A percentile compares a stretch with the other conserved stretches of the same genome.
Conservation (phyloP, 2,329 filamentous ascomycete species). For the Apiospora pterosperma region DNA sequence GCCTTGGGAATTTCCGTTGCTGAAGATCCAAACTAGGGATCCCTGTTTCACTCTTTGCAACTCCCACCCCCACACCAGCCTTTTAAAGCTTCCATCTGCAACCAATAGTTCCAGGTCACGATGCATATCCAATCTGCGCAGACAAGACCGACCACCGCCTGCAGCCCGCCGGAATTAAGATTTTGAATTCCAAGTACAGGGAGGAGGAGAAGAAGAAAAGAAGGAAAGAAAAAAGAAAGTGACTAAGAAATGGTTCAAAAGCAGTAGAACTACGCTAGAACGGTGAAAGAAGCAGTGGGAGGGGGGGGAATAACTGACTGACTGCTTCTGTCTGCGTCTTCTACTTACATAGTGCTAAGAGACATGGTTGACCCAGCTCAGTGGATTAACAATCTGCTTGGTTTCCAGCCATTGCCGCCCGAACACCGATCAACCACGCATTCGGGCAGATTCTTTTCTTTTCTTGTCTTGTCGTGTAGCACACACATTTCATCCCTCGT, state of each 20-base stretch:
- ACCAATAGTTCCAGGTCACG: background rate
- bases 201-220: no score
- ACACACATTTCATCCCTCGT: background rate
- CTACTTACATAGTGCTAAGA: background rate
- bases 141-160: background rate
- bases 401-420: background rate
- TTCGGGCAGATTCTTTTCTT: background rate
- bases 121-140: slow-evolving; percentile 1
- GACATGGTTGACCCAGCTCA: background rate
- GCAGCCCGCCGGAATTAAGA: background rate
- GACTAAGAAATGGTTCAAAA: background rate
- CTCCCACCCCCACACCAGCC: background rate
- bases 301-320: background rate
- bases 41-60: background rate
- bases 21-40: slow-evolving; percentile 2
- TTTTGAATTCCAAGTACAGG: background rate
- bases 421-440: background rate
- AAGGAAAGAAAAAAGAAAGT: no score
- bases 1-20: background rate
- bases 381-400: background rate
- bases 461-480: background rate
- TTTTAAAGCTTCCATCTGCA: background rate
- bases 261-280: background rate
- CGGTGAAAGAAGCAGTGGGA: background rate
- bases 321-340: no score